These are phyloP conservation scores for Sporothrix pallida DNA, from an alignment of 2,329 filamentous ascomycete genomes.

Conservation along the genomic window DNA sequence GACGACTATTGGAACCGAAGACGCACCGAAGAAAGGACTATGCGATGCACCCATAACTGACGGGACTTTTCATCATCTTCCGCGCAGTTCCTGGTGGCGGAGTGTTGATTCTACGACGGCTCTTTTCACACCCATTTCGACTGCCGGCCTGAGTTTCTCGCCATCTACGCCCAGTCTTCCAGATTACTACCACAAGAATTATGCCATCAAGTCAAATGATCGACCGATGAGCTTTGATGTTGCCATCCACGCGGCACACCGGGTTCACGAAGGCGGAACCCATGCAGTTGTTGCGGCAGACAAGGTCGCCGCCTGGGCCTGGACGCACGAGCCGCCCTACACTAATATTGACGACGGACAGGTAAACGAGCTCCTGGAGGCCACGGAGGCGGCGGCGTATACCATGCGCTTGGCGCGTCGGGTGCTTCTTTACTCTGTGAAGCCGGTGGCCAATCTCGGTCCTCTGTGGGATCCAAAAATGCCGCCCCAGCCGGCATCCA, in stretches of 20 bases:
- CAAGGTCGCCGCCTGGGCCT: neutral
- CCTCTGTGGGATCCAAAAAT: neutral
- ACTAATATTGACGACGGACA: neutral
- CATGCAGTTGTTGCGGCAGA: neutral
- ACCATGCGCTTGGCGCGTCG: neutral
- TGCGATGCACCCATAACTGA: neutral
- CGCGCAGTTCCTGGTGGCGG: neutral
- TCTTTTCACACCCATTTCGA: neutral
- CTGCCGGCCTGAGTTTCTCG: neutral
- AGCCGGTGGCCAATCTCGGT: slow-evolving; percentile 2
- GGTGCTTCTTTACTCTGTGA: neutral
- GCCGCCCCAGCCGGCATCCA: neutral
- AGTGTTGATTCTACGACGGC: neutral
- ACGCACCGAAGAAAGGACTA: neutral
- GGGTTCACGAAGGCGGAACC: neutral
- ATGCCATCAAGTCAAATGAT: neutral
- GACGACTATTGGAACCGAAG: neutral
- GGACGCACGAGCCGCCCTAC: neutral
- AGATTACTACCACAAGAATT: neutral
- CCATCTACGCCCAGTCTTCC: neutral
- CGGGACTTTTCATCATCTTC: neutral
- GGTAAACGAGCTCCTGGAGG: neutral
- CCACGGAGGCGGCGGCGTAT: neutral
- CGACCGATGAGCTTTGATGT: neutral
- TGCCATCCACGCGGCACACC: neutral